Percentiles rank a stretch among this genome's conserved stretches.
These are phyloP conservation scores for Przewalskia tangutica DNA, from an alignment of 257 asterid genomes.

Conservation along the genomic window DNA sequence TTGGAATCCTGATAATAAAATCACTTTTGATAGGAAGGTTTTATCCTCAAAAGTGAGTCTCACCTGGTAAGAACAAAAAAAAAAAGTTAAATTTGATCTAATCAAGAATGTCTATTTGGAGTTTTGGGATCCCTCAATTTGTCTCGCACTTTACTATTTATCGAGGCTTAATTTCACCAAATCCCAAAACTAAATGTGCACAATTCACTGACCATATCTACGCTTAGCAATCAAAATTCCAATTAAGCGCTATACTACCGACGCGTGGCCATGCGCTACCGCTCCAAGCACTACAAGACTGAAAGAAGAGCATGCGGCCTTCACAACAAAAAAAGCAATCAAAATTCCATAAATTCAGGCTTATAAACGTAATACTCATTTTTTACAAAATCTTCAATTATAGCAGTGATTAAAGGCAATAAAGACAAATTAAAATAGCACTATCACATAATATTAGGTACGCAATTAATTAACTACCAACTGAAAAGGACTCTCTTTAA, in stretches of 20 bases:
- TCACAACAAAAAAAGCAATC: too few relatives aligned
- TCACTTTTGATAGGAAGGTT: too few relatives aligned
- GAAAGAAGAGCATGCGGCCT: too few relatives aligned
- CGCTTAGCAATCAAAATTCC: background rate
- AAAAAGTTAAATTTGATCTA: background rate
- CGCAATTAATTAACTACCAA: background rate
- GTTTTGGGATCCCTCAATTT: background rate
- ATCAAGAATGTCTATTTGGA: background rate
- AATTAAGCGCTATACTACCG: too few relatives aligned
- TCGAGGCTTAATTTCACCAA: background rate
- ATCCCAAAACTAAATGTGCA: background rate
- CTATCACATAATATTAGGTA: background rate
- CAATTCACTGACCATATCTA: background rate
- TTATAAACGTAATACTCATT: too few relatives aligned
- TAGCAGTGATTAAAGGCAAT: background rate
- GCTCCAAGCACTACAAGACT: too few relatives aligned
- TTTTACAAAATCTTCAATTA: background rate
- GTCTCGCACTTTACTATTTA: background rate
- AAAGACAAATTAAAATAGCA: background rate
- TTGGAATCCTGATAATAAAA: too few relatives aligned
- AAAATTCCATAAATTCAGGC: background rate
- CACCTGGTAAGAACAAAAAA: too few relatives aligned
- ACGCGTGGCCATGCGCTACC: too few relatives aligned
- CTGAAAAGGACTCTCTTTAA: background rate
- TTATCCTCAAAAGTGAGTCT: too few relatives aligned